Base-by-base conservation (phyloP, 2,329 filamentous ascomycete genomes). In the Myriosclerotinia scirpicola region DNA sequence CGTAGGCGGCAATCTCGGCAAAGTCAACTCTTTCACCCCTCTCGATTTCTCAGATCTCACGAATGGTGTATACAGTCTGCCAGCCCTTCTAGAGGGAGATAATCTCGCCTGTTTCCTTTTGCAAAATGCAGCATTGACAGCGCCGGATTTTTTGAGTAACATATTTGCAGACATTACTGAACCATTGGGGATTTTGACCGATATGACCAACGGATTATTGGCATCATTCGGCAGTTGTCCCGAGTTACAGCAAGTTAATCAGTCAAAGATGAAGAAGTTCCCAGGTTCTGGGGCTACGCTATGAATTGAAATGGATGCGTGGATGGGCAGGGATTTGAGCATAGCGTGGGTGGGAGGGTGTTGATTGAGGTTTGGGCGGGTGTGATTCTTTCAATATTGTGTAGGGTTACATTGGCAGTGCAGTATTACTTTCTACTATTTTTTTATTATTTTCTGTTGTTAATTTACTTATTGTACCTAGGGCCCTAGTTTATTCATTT, bases 1-100 rank as follows among this genome's bases (percentile, higher is more conserved):
- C 67, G 78, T 85, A 14, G 84, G 84, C 8, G 84, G 84, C 12
- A 86, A 86, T 70, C 79, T 79, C 4, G 82, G 83, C 26, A 78
- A 76, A 2, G 78, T 82, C 38, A 81, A 85, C 74, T 81, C 78
- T 30, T 86, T 85, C 70, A 76, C 79, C 5, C 82, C 82, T 6
- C 71, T 85, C 64, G 75, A 81, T 68, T 44, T 82, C 2, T 67
- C 69, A 2, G 74, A 83, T 65, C 44, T 83, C 17, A 81, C 80
- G 5, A 77, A 79, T 26, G 81, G 81, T 48, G 73, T 83, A 0
- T 79, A 80, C 68, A 83, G 81, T 69, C 69, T 74, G 6, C 67
- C 74, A 20, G 79, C 75, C 15, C 73, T 84, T 0, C 71, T 80
- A 0, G 68, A 84, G 65, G 81, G 80, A 17, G 82, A 84, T 74